Evolutionary conservation across 163 green algal species (phyloP).

Genomic region (Scenedesmus sp.): DNA sequence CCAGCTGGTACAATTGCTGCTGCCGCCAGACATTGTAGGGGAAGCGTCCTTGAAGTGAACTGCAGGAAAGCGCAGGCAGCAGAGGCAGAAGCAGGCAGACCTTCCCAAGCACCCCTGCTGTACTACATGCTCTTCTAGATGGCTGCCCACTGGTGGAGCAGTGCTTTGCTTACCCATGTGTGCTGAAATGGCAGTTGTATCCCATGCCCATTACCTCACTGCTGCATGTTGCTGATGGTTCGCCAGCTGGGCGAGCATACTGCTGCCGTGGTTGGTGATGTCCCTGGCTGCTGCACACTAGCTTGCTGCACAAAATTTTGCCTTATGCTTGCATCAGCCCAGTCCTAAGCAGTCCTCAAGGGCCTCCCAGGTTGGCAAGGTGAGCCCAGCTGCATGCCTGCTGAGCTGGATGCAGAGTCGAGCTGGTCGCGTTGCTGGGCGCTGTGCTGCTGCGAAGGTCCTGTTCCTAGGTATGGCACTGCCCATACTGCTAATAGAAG

Average conservation of each 20-base stretch:
- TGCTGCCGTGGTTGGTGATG: background rate
- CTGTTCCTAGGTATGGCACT: background rate
- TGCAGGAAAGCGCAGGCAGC: background rate
- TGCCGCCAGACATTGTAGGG: background rate
- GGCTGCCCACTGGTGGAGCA: background rate
- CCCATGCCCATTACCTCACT: background rate
- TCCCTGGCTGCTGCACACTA: background rate
- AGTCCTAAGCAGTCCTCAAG: background rate
- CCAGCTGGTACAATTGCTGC: background rate
- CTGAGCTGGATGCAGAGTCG: background rate
- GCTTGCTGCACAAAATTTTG: background rate
- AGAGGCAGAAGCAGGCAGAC: background rate
- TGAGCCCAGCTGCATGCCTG: background rate
- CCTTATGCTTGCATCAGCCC: background rate
- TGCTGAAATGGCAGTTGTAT: background rate
- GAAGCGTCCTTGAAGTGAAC: background rate
- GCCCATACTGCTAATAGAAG: background rate
- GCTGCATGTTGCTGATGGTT: background rate
- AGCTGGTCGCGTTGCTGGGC: background rate
- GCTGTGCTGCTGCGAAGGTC: background rate
- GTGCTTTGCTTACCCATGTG: background rate
- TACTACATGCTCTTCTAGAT: background rate
- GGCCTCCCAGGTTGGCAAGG: background rate
- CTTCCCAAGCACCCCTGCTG: background rate
- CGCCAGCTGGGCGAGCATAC: background rate